Base-by-base conservation (phyloP, 2,329 filamentous ascomycete genomes). In the Ophiostoma australiae region DNA sequence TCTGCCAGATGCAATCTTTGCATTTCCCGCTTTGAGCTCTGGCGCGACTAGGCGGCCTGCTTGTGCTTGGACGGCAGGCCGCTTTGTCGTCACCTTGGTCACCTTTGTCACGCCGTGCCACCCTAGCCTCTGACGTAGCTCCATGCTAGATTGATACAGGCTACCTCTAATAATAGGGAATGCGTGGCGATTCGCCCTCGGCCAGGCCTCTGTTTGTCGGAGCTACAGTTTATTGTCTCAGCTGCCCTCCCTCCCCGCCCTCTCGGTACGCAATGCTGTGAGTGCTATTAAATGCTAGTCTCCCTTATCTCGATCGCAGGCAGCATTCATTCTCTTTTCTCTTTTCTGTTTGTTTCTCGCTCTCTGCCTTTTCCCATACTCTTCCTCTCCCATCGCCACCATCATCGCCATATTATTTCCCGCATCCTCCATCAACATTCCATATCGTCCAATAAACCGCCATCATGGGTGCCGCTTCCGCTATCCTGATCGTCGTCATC, bases 401-500 rank as follows among this genome's bases (percentile, higher is more conserved):
- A 65, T 20, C 15, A 63, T 27, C 58, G 35, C 31, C 58, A 31
- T 15, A 31, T 6, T 6, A 31, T 6, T 31, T 10, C 55, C 3
- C 31, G 23, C 20, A 23, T 23, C 13, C 33, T 2, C 55, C 55
- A 1, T 31, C 55, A 61, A 61, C 55, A 27, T 17, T 17, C 13
- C 44, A 58, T 23, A 68, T 20, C 20, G 13, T 58, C 66, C 41
- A 63, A 70, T n/a, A 48, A 63, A 41, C 17, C 48, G 63, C 41
- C 48, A 67, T 75, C 69, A 87, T 87, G 85, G 82, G 83, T 74
- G 83, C 78, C 73, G 79, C 77, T 48, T 84, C 84, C 20, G 81
- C 83, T 35, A 76, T 87, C 67, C 76, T 86, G 37, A 75, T 86
- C 72, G 78, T 86, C 66, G 75, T 87, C 72, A 81, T 86, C 77